Evolutionary conservation across 106 monocot species (phyloP).

Genomic region (Phalaenopsis equestris): DNA sequence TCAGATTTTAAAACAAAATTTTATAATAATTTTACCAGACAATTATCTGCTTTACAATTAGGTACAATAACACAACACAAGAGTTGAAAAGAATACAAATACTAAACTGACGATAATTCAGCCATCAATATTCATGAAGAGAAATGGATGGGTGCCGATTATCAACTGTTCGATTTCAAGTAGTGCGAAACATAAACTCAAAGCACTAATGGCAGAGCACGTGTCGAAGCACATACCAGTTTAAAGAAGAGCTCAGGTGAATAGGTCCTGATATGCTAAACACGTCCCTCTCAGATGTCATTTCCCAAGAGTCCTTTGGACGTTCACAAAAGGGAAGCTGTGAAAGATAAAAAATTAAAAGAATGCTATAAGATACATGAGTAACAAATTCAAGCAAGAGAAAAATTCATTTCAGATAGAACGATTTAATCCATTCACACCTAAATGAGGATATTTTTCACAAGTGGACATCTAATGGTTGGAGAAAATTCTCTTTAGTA

Average conservation of each 20-base stretch:
- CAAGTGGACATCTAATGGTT: not conserved
- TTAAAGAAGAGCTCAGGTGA: conserved; percentile 39
- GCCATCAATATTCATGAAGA: not conserved
- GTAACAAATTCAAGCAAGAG: not conserved
- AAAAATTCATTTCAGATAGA: not conserved
- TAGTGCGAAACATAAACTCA: not conserved
- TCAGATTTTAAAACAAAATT: not conserved
- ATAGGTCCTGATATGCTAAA: conserved; percentile 53
- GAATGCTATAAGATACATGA: not conserved
- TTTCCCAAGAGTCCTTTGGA: not conserved
- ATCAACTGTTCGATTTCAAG: not conserved
- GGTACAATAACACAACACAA: not conserved
- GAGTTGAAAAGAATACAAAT: not conserved
- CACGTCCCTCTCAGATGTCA: conserved; percentile 44
- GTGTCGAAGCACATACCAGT: conserved; percentile 38
- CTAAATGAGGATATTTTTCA: not conserved
- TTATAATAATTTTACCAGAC: not conserved
- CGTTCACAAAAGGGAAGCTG: not conserved
- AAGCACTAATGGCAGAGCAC: not conserved
- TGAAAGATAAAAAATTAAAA: not conserved
- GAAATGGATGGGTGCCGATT: not conserved
- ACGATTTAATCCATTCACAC: not conserved
- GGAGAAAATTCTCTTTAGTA: not conserved
- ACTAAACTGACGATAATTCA: not conserved
- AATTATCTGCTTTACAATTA: not conserved